A percentile compares a stretch with the other conserved stretches of the same genome.
These are phyloP conservation scores for Pseudocercospora musae DNA, from an alignment of 2,329 filamentous ascomycete species.

Conservation along the genomic window DNA sequence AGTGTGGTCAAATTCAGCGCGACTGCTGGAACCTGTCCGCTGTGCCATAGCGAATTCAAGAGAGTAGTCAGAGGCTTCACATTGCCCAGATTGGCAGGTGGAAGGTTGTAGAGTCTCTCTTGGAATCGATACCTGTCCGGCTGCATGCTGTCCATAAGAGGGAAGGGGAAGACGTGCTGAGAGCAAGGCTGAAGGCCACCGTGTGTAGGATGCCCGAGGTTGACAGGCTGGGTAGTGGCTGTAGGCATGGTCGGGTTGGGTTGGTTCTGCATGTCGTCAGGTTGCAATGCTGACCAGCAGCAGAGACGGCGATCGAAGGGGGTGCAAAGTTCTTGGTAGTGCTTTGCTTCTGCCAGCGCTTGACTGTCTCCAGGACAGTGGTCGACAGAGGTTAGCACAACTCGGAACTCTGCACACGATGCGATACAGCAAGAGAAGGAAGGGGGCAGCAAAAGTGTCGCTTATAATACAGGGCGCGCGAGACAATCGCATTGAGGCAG, in stretches of 20 bases:
- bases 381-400: not conserved
- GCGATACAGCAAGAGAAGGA: not conserved
- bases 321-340: not conserved
- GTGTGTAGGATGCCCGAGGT: not conserved
- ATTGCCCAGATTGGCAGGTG: not conserved
- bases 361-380: not conserved
- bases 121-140: not conserved
- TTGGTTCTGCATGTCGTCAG: not conserved
- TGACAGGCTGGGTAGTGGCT: not conserved
- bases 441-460: not conserved
- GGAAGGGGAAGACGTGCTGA: not conserved
- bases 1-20: not conserved
- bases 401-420: not conserved
- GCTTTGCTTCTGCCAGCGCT: not conserved
- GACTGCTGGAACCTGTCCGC: not conserved
- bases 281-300: not conserved
- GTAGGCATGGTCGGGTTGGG: not conserved
- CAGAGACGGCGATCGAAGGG: not conserved
- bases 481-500: not conserved
- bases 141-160: not conserved
- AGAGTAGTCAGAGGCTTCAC: not conserved
- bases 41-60: not conserved
- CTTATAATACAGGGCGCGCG: not conserved
- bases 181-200: not conserved
- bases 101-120: not conserved